A percentile compares a stretch with the other conserved stretches of the same genome.
Conservation (phyloP, 106 monocot genomes). For the Dioscorea zingiberensis region DNA sequence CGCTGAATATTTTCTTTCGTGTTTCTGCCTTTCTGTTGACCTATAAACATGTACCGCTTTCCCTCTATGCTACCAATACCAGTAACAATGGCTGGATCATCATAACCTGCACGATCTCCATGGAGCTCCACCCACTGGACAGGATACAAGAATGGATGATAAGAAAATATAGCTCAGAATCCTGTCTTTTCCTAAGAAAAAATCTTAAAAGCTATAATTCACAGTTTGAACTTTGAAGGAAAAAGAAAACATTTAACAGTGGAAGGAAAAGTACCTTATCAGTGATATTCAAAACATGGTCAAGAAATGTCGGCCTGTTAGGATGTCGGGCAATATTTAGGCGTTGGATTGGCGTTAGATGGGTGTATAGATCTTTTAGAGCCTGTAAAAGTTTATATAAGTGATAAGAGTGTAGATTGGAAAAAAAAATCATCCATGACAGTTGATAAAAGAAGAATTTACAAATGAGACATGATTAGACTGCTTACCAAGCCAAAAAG, state of each 20-base stretch:
- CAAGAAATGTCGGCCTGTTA: slow-evolving; percentile 84
- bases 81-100: slow-evolving; percentile 89
- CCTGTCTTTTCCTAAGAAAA: too few species aligned
- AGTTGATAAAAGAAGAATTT: too few species aligned
- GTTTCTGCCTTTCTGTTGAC: slow-evolving; percentile 90
- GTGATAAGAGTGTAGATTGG: not conserved
- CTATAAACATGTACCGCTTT: slow-evolving; percentile 78
- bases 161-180: not conserved
- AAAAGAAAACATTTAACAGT: not conserved
- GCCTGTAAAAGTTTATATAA: slow-evolving; percentile 32
- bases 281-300: slow-evolving; percentile 80
- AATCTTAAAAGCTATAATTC: too few species aligned
- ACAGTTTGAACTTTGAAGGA: too few species aligned
- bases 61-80: slow-evolving; percentile 81
- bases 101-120: slow-evolving; percentile 91
- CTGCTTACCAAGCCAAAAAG: not conserved
- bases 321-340: slow-evolving; percentile 80
- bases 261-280: slow-evolving; percentile 41
- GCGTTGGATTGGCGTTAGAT: slow-evolving; percentile 77
- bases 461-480: not conserved
- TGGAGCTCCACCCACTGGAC: slow-evolving; percentile 92
- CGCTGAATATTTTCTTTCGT: slow-evolving; percentile 91
- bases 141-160: not conserved
- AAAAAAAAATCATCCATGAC: too few species aligned
- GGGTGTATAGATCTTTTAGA: slow-evolving; percentile 58